Conservation (phyloP, 2,329 filamentous ascomycete species). For the Fusarium pseudoanthophilum region DNA sequence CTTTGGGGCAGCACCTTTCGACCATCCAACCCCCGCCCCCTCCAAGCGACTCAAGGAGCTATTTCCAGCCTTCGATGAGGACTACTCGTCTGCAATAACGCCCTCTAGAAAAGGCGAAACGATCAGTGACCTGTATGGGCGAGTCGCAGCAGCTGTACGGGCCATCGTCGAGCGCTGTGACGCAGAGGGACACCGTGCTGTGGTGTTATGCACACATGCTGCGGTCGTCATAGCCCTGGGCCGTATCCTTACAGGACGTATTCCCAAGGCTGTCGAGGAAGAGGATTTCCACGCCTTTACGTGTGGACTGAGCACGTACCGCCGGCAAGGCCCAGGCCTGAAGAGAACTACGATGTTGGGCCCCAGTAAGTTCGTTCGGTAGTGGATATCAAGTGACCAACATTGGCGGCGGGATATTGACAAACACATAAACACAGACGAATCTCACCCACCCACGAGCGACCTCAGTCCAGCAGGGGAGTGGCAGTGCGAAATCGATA, state of each 20-base stretch:
- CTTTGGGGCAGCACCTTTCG: slow-evolving; percentile 87
- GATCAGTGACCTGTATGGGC: slow-evolving; percentile 81
- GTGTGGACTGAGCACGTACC: slow-evolving; percentile 78
- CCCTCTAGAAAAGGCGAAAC: slow-evolving; percentile 81
- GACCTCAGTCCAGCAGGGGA: slow-evolving; percentile 63
- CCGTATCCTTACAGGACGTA: slow-evolving; percentile 79
- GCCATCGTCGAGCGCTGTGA: slow-evolving; percentile 80
- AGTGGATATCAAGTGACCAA: slow-evolving; percentile 12
- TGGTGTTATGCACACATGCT: slow-evolving; percentile 89
- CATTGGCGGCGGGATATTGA: slow-evolving; percentile 12
- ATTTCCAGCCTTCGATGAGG: slow-evolving; percentile 71
- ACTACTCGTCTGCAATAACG: slow-evolving; percentile 70
- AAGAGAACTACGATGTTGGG: slow-evolving; percentile 7
- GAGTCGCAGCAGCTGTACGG: slow-evolving; percentile 76
- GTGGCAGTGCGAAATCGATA: slow-evolving; percentile 84
- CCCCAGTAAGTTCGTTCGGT: slow-evolving; percentile 29
- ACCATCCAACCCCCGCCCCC: slow-evolving; percentile 82
- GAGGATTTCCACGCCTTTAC: slow-evolving; percentile 90
- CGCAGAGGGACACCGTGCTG: slow-evolving; percentile 71
- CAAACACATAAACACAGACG: slow-evolving; percentile 24
- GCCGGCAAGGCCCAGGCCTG: slow-evolving; percentile 43
- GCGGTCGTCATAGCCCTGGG: slow-evolving; percentile 90
- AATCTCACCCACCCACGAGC: slow-evolving; percentile 17
- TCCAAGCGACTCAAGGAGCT: slow-evolving; percentile 69
- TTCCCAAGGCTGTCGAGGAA: slow-evolving; percentile 75